Evolutionary conservation across 768 basidiomycete species (phyloP).

Genomic region (Phaffia australis): DNA sequence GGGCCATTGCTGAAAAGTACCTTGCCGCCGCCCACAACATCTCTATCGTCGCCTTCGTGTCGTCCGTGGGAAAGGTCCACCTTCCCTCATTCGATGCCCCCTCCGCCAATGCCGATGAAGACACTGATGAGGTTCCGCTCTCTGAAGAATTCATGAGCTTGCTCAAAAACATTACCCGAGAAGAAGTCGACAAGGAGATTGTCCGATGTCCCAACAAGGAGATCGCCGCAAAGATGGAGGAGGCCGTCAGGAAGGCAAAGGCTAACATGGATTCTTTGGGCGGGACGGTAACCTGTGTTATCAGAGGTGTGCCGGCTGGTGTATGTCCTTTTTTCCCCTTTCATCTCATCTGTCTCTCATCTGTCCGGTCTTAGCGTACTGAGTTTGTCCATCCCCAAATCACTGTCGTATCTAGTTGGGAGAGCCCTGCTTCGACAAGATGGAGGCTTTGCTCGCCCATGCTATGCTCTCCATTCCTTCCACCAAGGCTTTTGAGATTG

Average conservation of each 20-base stretch:
- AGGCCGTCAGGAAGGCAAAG: constrained; percentile 90
- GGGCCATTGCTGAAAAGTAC: constrained; percentile 95
- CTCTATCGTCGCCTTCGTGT: constrained; percentile 94
- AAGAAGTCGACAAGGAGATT: constrained; percentile 71
- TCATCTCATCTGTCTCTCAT: background rate
- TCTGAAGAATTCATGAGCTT: constrained; percentile 66
- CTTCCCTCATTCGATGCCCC: constrained; percentile 48
- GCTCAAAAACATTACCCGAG: constrained; percentile 66
- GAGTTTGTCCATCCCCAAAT: too few relatives aligned
- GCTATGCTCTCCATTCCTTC: constrained; percentile 99
- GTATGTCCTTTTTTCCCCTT: background rate
- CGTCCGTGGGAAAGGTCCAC: constrained; percentile 85
- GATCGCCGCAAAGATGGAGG: constrained; percentile 80
- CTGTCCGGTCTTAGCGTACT: background rate
- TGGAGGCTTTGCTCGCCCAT: constrained; percentile 88
- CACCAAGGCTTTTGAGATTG: constrained; percentile 95
- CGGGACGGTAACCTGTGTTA: constrained; percentile 93
- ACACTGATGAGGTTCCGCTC: constrained; percentile 61
- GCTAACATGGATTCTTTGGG: constrained; percentile 86
- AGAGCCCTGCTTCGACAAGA: constrained; percentile 96
- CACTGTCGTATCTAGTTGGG: constrained; percentile 61
- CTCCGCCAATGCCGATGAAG: constrained; percentile 48
- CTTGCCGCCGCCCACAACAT: constrained; percentile 74
- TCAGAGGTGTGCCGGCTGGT: constrained; percentile 78
- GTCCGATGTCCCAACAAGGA: constrained; percentile 84